These are phyloP conservation scores for Eucommia ulmoides DNA, from an alignment of 257 asterid genomes.

Conservation along the genomic window DNA sequence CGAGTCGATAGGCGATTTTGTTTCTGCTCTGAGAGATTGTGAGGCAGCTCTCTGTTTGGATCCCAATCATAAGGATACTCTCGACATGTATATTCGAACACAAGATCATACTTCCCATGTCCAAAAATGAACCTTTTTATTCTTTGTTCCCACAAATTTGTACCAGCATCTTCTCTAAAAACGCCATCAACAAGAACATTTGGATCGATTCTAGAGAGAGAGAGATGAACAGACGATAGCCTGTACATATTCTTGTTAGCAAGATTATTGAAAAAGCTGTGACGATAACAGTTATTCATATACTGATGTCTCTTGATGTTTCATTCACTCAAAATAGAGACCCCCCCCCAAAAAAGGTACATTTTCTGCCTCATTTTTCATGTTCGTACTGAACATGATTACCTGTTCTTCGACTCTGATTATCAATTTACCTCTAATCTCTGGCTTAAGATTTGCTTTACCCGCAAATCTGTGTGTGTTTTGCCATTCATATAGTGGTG, in stretches of 20 bases:
- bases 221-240: too few relatives aligned
- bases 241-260: slow-evolving; percentile 2
- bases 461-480: too few relatives aligned
- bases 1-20: slow-evolving; percentile 40
- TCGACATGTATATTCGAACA: slow-evolving; percentile 35
- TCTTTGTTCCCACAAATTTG: too few relatives aligned
- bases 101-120: slow-evolving; percentile 13
- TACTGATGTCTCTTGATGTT: too few relatives aligned
- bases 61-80: slow-evolving; percentile 46
- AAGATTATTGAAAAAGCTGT: not conserved
- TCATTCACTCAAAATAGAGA: too few relatives aligned
- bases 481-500: too few relatives aligned
- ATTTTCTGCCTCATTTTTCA: too few relatives aligned
- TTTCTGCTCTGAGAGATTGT: slow-evolving; percentile 37
- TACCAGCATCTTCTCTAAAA: slow-evolving; percentile 1
- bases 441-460: too few relatives aligned
- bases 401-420: too few relatives aligned
- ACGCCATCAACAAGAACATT: not conserved
- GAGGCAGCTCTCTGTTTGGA: slow-evolving; percentile 58
- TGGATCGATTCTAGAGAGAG: not conserved
- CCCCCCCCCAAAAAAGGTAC: too few relatives aligned
- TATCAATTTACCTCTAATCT: too few relatives aligned
- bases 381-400: too few relatives aligned
- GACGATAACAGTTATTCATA: not conserved
- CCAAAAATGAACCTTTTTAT: slow-evolving; percentile 4